phyloP scores from a whole-genome alignment of 23 red algal species.

The Gracilaria domingensis region DNA sequence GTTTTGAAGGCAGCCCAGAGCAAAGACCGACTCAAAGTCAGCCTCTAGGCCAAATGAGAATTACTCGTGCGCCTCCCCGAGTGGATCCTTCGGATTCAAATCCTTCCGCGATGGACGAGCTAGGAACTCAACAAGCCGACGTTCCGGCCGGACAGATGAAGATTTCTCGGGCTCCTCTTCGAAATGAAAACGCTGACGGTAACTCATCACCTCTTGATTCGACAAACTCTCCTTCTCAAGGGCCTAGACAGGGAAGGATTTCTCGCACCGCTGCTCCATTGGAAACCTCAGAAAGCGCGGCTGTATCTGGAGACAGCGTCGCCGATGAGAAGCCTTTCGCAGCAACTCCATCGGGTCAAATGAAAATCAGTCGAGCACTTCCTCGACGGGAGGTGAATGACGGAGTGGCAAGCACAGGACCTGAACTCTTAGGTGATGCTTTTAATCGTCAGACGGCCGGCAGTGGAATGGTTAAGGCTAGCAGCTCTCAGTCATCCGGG shows the following conservation, averaged over 20 bases:
- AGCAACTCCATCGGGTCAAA: background rate
- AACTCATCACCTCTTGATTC: background rate
- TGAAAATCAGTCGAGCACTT: constrained; percentile 23
- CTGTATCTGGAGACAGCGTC: background rate
- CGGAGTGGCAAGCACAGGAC: background rate
- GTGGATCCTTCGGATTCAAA: background rate
- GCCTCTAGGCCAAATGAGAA: background rate
- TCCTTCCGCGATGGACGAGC: background rate
- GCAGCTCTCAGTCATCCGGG: background rate
- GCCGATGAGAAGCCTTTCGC: background rate
- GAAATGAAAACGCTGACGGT: background rate
- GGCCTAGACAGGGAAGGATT: background rate
- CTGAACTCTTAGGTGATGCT: background rate
- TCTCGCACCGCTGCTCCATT: background rate
- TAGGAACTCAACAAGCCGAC: background rate
- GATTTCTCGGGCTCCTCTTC: background rate
- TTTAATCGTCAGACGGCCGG: background rate
- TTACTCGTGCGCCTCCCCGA: constrained; percentile 17
- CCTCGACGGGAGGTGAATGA: background rate
- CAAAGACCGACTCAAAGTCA: background rate
- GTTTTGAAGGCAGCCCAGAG: background rate
- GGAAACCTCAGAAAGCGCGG: background rate
- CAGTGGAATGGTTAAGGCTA: background rate
- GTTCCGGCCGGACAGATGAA: background rate
- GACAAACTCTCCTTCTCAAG: background rate